Base-by-base conservation (phyloP, 495 filamentous ascomycete species). In the Podospora pseudoanserina region DNA sequence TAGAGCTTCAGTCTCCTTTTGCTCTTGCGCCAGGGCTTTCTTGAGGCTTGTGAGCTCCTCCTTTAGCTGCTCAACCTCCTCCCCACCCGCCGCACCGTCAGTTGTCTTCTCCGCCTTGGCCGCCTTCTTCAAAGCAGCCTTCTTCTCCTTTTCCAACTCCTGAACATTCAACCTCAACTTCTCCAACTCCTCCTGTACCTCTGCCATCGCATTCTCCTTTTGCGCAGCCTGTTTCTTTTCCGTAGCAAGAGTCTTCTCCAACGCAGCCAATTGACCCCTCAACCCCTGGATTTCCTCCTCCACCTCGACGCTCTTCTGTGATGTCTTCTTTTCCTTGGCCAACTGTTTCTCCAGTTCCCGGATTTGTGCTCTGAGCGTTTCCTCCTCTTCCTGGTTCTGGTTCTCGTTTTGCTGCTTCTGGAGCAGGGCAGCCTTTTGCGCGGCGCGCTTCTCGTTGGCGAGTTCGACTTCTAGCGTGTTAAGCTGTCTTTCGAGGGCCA, bases 401-500 rank as follows among this genome's bases (percentile, higher is more conserved):
- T 70, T 76, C 54, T 82, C 79, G 26, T 81, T 83, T 59, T 86
- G 89, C 39, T 49, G 39, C 39, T 49, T 5, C 39, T 49, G 39
- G 39, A 49, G 39, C 9, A 83, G 81, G 11, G 84, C 78, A 0
- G 81, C 85, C 63, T 88, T 87, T 65, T 90, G 86, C 26, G 86
- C 81, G 2, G 89, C 83, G 28, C 88, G 85, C 74, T 89, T 94
- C 74, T 94, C 90, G 60, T 89, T 88, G 66, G 92, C 91, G 9
- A 97, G 82, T 73, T 95, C 90, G 56, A 92, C 86, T 73, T 96
- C 90, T 4, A 94, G 73, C 4, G 88, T 86, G 72, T 82, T 89
- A 53, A 96, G 75, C 76, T 92, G 89, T 30, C 90, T 85, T 72
- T 93, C 87, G 16, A 97, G 77, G 18, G 88, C 84, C 19, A 92